Base-by-base conservation (phyloP, 2,329 filamentous ascomycete species). In the Colletotrichum sp. region DNA sequence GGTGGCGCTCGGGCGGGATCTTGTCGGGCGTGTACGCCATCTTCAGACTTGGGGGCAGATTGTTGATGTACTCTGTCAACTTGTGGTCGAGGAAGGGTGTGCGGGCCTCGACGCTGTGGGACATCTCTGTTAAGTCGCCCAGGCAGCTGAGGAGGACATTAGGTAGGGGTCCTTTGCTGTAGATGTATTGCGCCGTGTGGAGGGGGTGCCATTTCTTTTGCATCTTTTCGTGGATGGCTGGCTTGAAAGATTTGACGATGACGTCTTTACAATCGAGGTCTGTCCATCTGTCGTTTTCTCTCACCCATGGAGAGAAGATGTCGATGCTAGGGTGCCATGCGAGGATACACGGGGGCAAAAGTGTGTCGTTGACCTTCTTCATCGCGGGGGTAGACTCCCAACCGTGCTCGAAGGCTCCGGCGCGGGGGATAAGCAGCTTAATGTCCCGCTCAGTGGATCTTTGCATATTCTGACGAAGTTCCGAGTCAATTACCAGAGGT, bases 41-140 rank as follows among this genome's bases (percentile, higher is more conserved):
- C 61, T 72, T 72, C 18, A 67, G 7, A 6, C 64, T 72, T 6
- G 70, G 63, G 0, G 70, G 70, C 1, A 72, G 2, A 3, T 61
- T 43, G 12, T 83, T 9, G 80, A 82, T 79, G 65, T 82, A 82
- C 26, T 81, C 81, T 18, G 79, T 78, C 10, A 83, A 57, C 8
- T 79, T 76, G 72, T 83, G 82, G 64, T 85, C 83, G 1, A 85
- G 79, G 63, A 84, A 85, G 0, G 84, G 83, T 16, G 80, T 79
- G 6, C 83, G 79, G 1, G 80, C 82, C 69, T 85, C 83, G 55
- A 85, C 75, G 71, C 81, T 81, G 67, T 85, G 80, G 3, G 82
- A 82, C 83, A 85, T 85, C 58, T 85, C 83, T n/a, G 79, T 79
- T 8, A 81, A 79, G 74, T 85, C 83, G 13, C 83, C 83, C 0